A percentile compares a stretch with the other conserved stretches of the same genome.
These are phyloP conservation scores for Colletotrichum sp. DNA, from an alignment of 2,329 filamentous ascomycete genomes.

Conservation along the genomic window DNA sequence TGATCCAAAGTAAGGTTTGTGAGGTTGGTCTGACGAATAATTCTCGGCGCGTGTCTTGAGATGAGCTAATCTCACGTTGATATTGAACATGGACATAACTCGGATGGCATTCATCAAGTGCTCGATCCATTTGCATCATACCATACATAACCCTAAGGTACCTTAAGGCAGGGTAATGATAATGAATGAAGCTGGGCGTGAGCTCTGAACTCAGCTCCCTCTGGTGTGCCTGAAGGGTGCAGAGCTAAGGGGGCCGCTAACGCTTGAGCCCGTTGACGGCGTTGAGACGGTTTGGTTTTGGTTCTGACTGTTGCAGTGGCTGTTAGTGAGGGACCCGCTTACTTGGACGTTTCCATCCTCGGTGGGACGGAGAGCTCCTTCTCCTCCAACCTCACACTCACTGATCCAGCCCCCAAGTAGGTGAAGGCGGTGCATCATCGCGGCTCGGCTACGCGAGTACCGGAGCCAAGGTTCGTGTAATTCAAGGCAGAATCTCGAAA, in stretches of 20 bases:
- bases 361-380: neutral
- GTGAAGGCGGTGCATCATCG: neutral
- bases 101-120: neutral
- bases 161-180: neutral
- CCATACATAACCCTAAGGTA: neutral
- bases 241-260: neutral
- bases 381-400: neutral
- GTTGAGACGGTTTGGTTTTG: neutral
- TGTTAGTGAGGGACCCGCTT: neutral
- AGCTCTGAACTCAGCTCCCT: neutral
- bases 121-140: neutral
- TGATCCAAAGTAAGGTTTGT: neutral
- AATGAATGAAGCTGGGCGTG: neutral
- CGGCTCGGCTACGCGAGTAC: neutral
- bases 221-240: neutral
- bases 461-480: neutral
- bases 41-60: neutral
- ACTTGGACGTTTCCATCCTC: neutral
- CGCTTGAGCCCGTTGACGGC: slow-evolving; percentile 14
- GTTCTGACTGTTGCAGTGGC: neutral
- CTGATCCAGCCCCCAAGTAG: neutral
- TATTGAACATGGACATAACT: neutral
- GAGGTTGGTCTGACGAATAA: neutral
- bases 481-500: neutral
- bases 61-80: neutral